Evolutionary conservation across 495 filamentous ascomycete genomes (phyloP).

Genomic region (Penicillium manginii): DNA sequence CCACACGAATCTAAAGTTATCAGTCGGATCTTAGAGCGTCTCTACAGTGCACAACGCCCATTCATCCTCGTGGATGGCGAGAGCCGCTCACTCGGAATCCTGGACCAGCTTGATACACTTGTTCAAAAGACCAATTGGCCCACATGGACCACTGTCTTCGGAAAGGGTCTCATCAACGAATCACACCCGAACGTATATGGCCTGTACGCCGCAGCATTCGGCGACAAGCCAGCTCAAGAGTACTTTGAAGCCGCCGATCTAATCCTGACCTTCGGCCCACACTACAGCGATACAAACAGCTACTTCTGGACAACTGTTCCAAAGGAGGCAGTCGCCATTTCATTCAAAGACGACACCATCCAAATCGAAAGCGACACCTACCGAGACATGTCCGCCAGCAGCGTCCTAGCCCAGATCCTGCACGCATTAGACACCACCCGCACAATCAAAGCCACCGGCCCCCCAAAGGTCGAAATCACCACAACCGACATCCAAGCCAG

Average conservation of each 20-base stretch:
- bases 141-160: constrained; percentile 37
- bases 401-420: constrained; percentile 26
- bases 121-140: constrained; percentile 34
- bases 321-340: constrained; percentile 29
- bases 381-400: constrained; percentile 25
- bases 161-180: constrained; percentile 46
- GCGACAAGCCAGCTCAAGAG: constrained; percentile 22
- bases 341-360: constrained; percentile 32
- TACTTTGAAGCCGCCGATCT: constrained; percentile 40
- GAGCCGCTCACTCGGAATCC: constrained; percentile 28
- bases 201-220: constrained; percentile 35
- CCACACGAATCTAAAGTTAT: constrained; percentile 24
- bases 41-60: constrained; percentile 38
- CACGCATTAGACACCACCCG: constrained; percentile 24
- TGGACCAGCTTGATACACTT: constrained; percentile 34
- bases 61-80: constrained; percentile 44
- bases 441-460: constrained; percentile 17
- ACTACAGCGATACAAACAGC: constrained; percentile 44
- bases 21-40: constrained; percentile 29
- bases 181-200: constrained; percentile 38
- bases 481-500: constrained; percentile 17
- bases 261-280: constrained; percentile 36
- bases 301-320: constrained; percentile 35
- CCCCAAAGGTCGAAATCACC: constrained; percentile 16
- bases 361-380: constrained; percentile 33